phyloP scores from a whole-genome alignment of 768 basidiomycete species.

The Tylopilus vinaceipallidus region DNA sequence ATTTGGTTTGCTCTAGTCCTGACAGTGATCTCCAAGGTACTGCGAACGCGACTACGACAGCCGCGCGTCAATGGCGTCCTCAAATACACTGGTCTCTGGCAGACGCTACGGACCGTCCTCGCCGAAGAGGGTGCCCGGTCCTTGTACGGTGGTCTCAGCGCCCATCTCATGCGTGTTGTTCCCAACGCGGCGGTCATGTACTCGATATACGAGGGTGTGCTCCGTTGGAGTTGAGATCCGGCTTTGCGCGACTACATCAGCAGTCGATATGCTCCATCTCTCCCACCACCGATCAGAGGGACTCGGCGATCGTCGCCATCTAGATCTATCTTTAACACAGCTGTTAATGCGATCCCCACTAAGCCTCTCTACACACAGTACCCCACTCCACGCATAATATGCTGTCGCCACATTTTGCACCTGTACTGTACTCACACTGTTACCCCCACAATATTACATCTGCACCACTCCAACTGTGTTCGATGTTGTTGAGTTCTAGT shows the following conservation, averaged over 20 bases:
- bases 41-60: constrained; percentile 91
- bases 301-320: not conserved
- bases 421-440: constrained; percentile 22
- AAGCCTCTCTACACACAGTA: constrained; percentile 1
- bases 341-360: constrained; percentile 13
- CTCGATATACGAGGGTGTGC: constrained; percentile 84
- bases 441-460: constrained; percentile 25
- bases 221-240: constrained; percentile 49
- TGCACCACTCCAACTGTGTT: constrained; percentile 31
- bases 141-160: constrained; percentile 88
- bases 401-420: constrained; percentile 8
- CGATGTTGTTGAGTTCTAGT: too few species aligned
- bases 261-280: not conserved
- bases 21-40: constrained; percentile 50
- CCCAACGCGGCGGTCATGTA: constrained; percentile 98
- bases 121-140: constrained; percentile 86
- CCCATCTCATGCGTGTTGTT: constrained; percentile 94
- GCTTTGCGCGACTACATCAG: too few species aligned
- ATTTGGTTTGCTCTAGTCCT: not conserved
- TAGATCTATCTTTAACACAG: constrained; percentile 18
- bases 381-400: constrained; percentile 13
- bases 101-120: constrained; percentile 82
- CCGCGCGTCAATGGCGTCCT: constrained; percentile 72
- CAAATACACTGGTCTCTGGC: constrained; percentile 84
- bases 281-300: not conserved